A percentile compares a stretch with the other conserved stretches of the same genome.
Conservation (phyloP, 805 yeast species). For the Saitoella complicata region DNA sequence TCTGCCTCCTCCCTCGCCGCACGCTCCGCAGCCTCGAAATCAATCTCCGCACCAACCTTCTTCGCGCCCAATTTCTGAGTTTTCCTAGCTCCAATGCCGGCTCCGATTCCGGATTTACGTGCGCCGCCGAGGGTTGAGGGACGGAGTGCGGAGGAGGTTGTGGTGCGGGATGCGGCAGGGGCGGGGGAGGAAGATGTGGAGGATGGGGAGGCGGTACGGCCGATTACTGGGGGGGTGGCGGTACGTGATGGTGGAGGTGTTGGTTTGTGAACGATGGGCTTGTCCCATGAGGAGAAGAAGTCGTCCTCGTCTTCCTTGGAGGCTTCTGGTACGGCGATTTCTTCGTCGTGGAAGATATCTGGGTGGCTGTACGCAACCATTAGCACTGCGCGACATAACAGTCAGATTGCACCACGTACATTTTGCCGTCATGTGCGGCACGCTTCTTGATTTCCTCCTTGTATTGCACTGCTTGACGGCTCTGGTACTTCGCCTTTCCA, state of each 20-base stretch:
- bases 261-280: constrained; percentile 35
- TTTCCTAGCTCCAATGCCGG: constrained; percentile 15
- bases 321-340: not conserved
- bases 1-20: constrained; percentile 74
- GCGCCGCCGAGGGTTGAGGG: not conserved
- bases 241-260: constrained; percentile 29
- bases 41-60: constrained; percentile 28
- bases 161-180: constrained; percentile 24
- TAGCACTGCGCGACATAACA: not conserved
- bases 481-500: constrained; percentile 63
- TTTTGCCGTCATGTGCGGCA: constrained; percentile 44
- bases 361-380: constrained; percentile 32
- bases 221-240: constrained; percentile 19
- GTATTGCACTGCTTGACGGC: constrained; percentile 64
- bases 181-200: constrained; percentile 9
- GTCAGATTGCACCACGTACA: not conserved
- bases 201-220: constrained; percentile 13
- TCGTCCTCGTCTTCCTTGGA: constrained; percentile 43
- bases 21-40: constrained; percentile 52
- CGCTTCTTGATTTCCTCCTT: constrained; percentile 61
- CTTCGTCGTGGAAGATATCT: constrained; percentile 39
- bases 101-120: not conserved
- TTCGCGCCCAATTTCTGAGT: constrained; percentile 19
- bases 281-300: constrained; percentile 83
- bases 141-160: constrained; percentile 27